These are phyloP conservation scores for Kodamaea restingae DNA, from an alignment of 805 yeast genomes.

Conservation along the genomic window DNA sequence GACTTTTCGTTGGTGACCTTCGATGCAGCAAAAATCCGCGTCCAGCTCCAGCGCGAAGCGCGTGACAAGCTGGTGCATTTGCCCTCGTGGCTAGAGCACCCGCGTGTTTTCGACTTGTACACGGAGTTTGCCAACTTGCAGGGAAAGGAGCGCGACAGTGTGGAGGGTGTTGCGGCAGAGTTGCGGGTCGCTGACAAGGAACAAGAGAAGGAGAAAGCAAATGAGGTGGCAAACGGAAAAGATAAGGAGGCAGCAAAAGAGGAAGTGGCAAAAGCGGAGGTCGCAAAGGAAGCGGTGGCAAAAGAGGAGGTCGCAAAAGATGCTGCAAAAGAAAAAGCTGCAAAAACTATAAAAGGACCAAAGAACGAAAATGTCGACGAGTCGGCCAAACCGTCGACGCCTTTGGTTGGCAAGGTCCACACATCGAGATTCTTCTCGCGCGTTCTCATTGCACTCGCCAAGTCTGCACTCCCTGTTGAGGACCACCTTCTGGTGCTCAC, in stretches of 20 bases:
- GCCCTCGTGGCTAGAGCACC: constrained; percentile 72
- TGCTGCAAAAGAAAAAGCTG: not conserved
- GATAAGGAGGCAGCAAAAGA: too few relatives aligned
- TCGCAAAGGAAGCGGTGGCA: too few relatives aligned
- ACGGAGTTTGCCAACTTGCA: constrained; percentile 50
- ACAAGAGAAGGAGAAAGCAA: constrained; percentile 2
- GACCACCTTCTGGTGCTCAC: constrained; percentile 56
- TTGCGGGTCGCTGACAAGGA: constrained; percentile 37
- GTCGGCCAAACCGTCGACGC: too few relatives aligned
- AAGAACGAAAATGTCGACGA: not conserved
- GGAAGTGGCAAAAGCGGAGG: too few relatives aligned
- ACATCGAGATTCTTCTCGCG: constrained; percentile 29
- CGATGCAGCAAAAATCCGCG: constrained; percentile 68
- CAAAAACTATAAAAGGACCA: not conserved
- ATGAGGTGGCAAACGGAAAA: too few relatives aligned
- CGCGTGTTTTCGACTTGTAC: constrained; percentile 70
- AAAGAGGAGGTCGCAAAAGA: too few relatives aligned
- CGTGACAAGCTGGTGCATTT: constrained; percentile 67
- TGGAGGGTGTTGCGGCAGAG: constrained; percentile 44
- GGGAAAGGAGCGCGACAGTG: not conserved
- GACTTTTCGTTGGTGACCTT: constrained; percentile 66
- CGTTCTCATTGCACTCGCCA: constrained; percentile 44
- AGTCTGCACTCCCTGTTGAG: constrained; percentile 46
- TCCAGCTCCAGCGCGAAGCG: constrained; percentile 77
- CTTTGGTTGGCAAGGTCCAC: not conserved